Base-by-base conservation (phyloP, 2,329 filamentous ascomycete species). In the Penicillium sp. region DNA sequence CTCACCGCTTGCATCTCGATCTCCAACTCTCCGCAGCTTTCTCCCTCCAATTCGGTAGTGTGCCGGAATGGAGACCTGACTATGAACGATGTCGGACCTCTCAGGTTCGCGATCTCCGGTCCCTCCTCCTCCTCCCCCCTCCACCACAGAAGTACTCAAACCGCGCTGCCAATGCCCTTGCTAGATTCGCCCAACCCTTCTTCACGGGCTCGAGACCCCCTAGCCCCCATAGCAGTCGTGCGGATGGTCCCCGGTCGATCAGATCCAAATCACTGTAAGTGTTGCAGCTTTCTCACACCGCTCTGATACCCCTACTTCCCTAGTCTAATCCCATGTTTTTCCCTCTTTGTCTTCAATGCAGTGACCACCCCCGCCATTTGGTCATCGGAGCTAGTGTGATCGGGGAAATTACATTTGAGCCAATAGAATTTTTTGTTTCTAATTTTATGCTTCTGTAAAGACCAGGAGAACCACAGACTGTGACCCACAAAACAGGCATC, bases 401-500 rank as follows among this genome's bases (percentile, higher is more conserved):
- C 53, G 43, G 35, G 38, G 42, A 41, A 35, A 35, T 36, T 35
- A 22, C 46, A 33, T 42, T 56, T 58, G 46, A 54, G 36, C 45
- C 43, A 54, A 53, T 55, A 35, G 41, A 44, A 61, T 50, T 22
- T 59, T 54, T 58, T 80, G 77, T 56, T 17, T 36, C 40, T 44
- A 55, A 55, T 35, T 40, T 26, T 25, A 28, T 17, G 3, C 3
- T 36, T 55, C 22, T 30, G 53, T 40, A 45, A 37, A 55, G 53
- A 33, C 74, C 78, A 42, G 76, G 76, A 55, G 76, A 75, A 55
- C 80, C 79, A 40, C 80, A 82, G 65, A 82, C 84, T 62, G 77
- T 84, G 55, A 82, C 79, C 65, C 83, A 87, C 70, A 82, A 80
- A 63, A 87, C 85, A n/a, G 84, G 84, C 43, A 80, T 87, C 50